Base-by-base conservation (phyloP, 192 early-diverging fungal species). In the Backusella parvicylindrica region DNA sequence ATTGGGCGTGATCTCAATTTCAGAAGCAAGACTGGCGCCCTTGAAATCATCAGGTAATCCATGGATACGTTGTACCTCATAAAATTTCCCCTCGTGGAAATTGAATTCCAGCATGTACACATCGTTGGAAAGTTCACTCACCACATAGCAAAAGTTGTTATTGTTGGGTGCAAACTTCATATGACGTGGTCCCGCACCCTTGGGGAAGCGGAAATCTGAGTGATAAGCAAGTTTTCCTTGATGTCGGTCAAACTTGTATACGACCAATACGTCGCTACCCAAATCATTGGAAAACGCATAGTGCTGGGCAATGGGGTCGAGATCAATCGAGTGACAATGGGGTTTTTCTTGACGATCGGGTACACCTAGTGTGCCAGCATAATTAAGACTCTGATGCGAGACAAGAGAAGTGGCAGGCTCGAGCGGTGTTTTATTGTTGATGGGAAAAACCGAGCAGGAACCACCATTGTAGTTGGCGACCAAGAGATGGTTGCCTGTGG, bases 381-480 rank as follows among this genome's bases (percentile, higher is more conserved):
- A 41, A 9, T 33, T 64, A 9, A 8, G 9, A 3, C 65, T 37
- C 37, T 8, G n/a, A n/a, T 79, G 68, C 11, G 73, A 38, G 8
- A 49, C 65, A 4, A 70, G 47, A 13, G 36, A 49, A 3, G 18
- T 28, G 0, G 64, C 35, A 5, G 36, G 40, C 23, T 72, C 70
- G 12, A 82, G 33, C 30, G 32, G 28, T 21, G 64, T 36, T 7
- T 13, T 8, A 28, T 64, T 21, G 26, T 64, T 21, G 26, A 79
- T 63, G 1, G 77, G 76, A 32, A 73, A 74, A 9, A 67, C 53
- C 0, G 53, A 35, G 2, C 70, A 71, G 9, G 73, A 76, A 1
- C 81, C 81, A 26, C 81, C 75, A 30, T 28, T 70, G 30, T 82
- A 82, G 56, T 82, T 82, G 56, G 77, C 77, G 0, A 76, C 75